These are phyloP conservation scores for Xylaria sp. DNA, from an alignment of 2,329 filamentous ascomycete genomes.

Conservation along the genomic window DNA sequence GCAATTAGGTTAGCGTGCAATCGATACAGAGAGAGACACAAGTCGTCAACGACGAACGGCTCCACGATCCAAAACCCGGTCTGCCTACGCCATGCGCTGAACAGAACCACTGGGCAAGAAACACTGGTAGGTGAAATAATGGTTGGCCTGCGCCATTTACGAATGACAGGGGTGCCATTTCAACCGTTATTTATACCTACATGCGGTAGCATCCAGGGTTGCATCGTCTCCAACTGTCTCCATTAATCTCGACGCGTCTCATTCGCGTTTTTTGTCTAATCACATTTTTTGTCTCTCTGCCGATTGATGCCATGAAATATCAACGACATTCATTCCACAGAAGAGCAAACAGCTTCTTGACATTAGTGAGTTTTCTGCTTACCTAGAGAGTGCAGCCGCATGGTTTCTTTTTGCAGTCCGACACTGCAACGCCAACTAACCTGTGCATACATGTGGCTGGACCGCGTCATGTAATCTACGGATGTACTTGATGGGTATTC, in stretches of 20 bases:
- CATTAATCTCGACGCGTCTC: conserved; percentile 20
- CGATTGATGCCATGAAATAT: conserved; percentile 1
- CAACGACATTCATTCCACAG: neutral
- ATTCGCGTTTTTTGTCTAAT: conserved; percentile 26
- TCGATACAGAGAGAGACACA: neutral
- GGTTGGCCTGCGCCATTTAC: conserved; percentile 5
- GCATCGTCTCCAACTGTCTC: conserved; percentile 17
- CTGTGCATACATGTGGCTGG: conserved; percentile 17
- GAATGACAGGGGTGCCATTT: conserved; percentile 1
- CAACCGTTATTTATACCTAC: neutral
- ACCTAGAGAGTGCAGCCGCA: neutral
- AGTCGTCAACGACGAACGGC: conserved; percentile 34
- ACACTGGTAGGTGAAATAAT: neutral
- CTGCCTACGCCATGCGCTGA: neutral
- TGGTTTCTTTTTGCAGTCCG: conserved; percentile 17
- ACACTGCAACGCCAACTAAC: conserved; percentile 15
- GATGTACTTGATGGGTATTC: neutral
- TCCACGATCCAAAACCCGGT: neutral
- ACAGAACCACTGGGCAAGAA: conserved; percentile 1
- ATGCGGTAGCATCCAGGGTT: neutral
- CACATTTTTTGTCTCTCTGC: neutral
- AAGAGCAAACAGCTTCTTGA: neutral
- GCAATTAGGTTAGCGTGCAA: neutral
- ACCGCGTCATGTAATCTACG: conserved; percentile 3
- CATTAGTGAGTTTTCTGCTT: neutral